Conservation (phyloP, 768 basidiomycete genomes). For the Collybia sordida region DNA sequence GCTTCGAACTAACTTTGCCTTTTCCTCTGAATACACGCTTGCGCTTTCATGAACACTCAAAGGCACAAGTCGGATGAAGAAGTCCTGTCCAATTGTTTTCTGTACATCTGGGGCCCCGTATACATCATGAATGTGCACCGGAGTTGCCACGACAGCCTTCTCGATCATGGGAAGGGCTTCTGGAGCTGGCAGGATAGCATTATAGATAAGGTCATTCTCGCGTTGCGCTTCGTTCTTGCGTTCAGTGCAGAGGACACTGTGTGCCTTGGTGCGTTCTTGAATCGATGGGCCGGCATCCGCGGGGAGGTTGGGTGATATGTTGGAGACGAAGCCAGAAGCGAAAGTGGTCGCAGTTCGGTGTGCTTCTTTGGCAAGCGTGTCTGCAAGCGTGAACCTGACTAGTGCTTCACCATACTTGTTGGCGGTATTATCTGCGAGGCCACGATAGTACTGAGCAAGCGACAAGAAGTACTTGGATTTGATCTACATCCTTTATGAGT, state of each 20-base stretch:
- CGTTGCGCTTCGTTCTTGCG: slow-evolving; percentile 72
- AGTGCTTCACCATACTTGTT: slow-evolving; percentile 87
- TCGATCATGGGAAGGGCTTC: slow-evolving; percentile 83
- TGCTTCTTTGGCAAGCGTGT: slow-evolving; percentile 83
- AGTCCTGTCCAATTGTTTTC: slow-evolving; percentile 89
- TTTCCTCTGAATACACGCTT: slow-evolving; percentile 96
- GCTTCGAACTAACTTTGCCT: slow-evolving; percentile 86
- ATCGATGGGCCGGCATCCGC: slow-evolving; percentile 82
- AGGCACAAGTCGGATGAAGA: slow-evolving; percentile 86
- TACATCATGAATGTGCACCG: slow-evolving; percentile 92
- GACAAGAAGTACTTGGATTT: slow-evolving; percentile 91
- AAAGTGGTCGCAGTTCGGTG: slow-evolving; percentile 67
- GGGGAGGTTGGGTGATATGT: slow-evolving; percentile 79
- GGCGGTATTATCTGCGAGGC: slow-evolving; percentile 70
- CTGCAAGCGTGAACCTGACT: slow-evolving; percentile 74
- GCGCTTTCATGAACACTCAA: slow-evolving; percentile 95
- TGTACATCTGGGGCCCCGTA: slow-evolving; percentile 90
- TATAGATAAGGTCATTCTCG: slow-evolving; percentile 98
- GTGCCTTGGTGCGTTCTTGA: slow-evolving; percentile 80
- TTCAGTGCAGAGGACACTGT: slow-evolving; percentile 75
- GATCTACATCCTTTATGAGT: slow-evolving; percentile 47
- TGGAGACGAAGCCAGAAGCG: slow-evolving; percentile 65
- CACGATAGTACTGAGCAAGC: slow-evolving; percentile 84
- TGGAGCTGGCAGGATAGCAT: slow-evolving; percentile 78
- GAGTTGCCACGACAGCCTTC: slow-evolving; percentile 76